Conservation (phyloP, 371 early-diverging fungal species). For the Saksenaea oblongispora region DNA sequence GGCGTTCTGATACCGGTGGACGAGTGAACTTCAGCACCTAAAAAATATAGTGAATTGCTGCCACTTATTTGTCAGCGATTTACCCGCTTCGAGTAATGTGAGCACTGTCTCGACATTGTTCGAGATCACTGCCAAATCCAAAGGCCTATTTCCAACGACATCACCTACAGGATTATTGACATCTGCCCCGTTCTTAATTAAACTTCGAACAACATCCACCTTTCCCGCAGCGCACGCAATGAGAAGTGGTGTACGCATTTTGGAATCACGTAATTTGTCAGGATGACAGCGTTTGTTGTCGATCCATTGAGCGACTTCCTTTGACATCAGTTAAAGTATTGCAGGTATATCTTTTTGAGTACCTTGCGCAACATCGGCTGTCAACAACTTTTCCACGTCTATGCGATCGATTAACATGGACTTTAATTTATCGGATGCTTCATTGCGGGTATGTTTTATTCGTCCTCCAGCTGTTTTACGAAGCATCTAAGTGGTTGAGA, state of each 20-base stretch:
- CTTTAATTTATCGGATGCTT: conserved; percentile 24
- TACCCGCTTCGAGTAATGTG: conserved; percentile 43
- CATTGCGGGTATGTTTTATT: conserved; percentile 4
- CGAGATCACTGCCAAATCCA: conserved; percentile 48
- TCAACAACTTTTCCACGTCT: conserved; percentile 44
- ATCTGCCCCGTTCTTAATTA: conserved; percentile 43
- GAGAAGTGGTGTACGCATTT: conserved; percentile 45
- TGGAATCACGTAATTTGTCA: conserved; percentile 46
- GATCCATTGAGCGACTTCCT: not conserved
- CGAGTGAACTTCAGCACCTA: conserved; percentile 23
- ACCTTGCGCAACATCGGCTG: conserved; percentile 43
- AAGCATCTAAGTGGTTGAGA: not conserved
- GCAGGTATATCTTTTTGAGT: conserved; percentile 2
- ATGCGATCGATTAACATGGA: conserved; percentile 34
- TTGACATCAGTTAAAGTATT: conserved; percentile 27
- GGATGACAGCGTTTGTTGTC: conserved; percentile 16
- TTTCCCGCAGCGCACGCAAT: conserved; percentile 52
- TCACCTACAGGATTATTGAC: conserved; percentile 51
- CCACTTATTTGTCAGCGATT: not conserved
- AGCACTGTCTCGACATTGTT: conserved; percentile 48
- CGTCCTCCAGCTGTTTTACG: not conserved
- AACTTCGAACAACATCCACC: conserved; percentile 32
- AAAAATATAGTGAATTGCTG: not conserved
- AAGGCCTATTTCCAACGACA: conserved; percentile 48
- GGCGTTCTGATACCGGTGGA: conserved; percentile 26